Evolutionary conservation across 1,139 yeast genomes (phyloP), one percentile per base, ranked within the genome.

Genomic region (Pichia sp.): DNA sequence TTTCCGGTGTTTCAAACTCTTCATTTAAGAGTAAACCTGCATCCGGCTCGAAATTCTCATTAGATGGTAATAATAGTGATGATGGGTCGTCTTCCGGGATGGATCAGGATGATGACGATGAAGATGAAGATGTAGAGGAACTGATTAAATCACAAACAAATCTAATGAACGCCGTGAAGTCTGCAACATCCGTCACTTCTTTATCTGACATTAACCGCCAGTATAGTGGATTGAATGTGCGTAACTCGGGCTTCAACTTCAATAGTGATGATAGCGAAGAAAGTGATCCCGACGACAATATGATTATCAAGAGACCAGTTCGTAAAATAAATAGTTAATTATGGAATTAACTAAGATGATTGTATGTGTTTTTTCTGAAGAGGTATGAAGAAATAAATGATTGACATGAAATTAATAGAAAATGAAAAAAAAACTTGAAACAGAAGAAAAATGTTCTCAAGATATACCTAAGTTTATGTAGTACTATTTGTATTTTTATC

Each of bases 121-220:
- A 43, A 32, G 44, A 47, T 16, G 50, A 45, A 26, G 47, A 44
- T 16, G 50, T 48, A 34, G 48, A 43, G 4, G 48, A 44, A 31
- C 46, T 49, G 52, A 23, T 10, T 5, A 32, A 27, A 28, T 33
- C 39, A 1, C 29, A 40, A 11, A 23, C 38, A 4, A 26, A 33
- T 29, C 16, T 45, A 16, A 6, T 45, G 5, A 39, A 42, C 29
- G 48, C 45, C 5, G 48, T 45, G 8, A 39, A 40, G 34, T 42
- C 48, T 6, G 41, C 43, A 7, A 6, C 42, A 9, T 39, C 42
- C 16, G 33, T 29, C 6, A 33, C 38, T 9, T 45, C 48, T 16
- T 39, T 45, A 29, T 33, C 48, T 7, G 45, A 42, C 31, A 39
- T 45, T 7, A 45, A 45, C 23, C 28, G 33, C 27, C 40, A 42